Conservation (phyloP, 2,329 filamentous ascomycete genomes). For the Neofusicoccum sp. region DNA sequence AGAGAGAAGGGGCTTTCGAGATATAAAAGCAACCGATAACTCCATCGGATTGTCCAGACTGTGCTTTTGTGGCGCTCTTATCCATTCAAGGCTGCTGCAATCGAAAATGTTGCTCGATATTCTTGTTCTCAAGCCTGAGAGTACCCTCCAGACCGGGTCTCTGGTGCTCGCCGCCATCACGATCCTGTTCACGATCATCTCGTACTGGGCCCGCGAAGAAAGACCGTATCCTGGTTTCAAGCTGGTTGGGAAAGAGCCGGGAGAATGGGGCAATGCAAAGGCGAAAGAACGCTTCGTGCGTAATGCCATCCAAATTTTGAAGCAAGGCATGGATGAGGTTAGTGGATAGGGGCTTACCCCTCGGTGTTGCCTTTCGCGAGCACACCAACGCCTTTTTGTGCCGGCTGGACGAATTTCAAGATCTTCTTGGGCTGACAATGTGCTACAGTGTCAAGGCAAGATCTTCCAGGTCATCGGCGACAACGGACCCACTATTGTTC, state of each 20-base stretch:
- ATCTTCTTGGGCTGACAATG: background rate
- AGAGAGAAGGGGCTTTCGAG: too few species aligned
- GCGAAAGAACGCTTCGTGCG: background rate
- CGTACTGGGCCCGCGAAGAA: background rate
- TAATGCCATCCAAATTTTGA: background rate
- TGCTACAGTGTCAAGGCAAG: background rate
- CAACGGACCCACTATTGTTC: background rate
- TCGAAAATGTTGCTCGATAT: background rate
- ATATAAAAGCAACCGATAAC: too few species aligned
- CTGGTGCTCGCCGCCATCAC: background rate
- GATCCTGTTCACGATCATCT: background rate
- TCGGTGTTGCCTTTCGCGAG: too few species aligned
- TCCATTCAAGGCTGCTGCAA: background rate
- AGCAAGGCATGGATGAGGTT: conserved; percentile 1
- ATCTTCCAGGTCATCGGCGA: background rate
- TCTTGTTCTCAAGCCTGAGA: background rate
- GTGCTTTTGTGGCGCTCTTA: background rate
- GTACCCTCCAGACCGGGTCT: background rate
- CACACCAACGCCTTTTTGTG: too few species aligned
- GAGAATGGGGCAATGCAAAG: background rate
- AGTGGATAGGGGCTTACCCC: background rate
- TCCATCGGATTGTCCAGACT: too few species aligned
- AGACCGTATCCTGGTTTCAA: background rate
- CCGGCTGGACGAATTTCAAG: too few species aligned
- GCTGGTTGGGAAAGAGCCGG: background rate